phyloP scores from a whole-genome alignment of 1,139 yeast genomes.

The Yamadazyma pseudoaaseri region DNA sequence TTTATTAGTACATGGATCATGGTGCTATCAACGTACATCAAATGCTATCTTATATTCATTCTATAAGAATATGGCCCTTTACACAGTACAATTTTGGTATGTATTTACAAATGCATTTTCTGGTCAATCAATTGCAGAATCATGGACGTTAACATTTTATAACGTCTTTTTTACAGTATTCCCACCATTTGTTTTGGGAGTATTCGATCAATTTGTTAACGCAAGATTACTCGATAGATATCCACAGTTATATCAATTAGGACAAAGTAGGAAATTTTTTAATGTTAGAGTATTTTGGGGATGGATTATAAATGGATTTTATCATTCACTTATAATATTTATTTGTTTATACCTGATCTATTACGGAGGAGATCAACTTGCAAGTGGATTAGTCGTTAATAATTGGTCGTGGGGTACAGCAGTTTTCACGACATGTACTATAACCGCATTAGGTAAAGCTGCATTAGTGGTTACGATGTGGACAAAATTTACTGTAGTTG shows the following conservation, averaged over 20 bases:
- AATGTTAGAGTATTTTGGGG: slow-evolving; percentile 95
- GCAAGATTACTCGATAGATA: slow-evolving; percentile 87
- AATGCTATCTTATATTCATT: slow-evolving; percentile 91
- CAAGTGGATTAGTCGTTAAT: slow-evolving; percentile 73
- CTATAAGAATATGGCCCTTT: slow-evolving; percentile 91
- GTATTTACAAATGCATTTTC: slow-evolving; percentile 90
- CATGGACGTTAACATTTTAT: slow-evolving; percentile 96
- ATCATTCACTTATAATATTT: slow-evolving; percentile 84
- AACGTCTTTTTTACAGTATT: slow-evolving; percentile 93
- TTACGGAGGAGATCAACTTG: slow-evolving; percentile 61
- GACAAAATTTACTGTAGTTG: slow-evolving; percentile 89
- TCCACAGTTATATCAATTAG: slow-evolving; percentile 89
- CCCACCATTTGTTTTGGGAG: slow-evolving; percentile 96
- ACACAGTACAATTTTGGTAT: slow-evolving; percentile 98
- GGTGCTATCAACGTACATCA: slow-evolving; percentile 95
- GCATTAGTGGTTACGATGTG: slow-evolving; percentile 88
- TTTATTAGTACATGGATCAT: slow-evolving; percentile 90
- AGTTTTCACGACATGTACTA: slow-evolving; percentile 79
- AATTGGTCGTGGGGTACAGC: slow-evolving; percentile 98
- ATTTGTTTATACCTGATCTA: slow-evolving; percentile 72
- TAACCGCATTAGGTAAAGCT: slow-evolving; percentile 93
- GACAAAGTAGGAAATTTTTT: slow-evolving; percentile 85
- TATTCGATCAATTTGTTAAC: slow-evolving; percentile 93
- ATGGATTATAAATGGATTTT: slow-evolving; percentile 95
- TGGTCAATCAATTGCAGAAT: slow-evolving; percentile 94